Evolutionary conservation across 106 monocot species (phyloP), one percentile per base, ranked within the genome.

Genomic region (Posidonia australis): DNA sequence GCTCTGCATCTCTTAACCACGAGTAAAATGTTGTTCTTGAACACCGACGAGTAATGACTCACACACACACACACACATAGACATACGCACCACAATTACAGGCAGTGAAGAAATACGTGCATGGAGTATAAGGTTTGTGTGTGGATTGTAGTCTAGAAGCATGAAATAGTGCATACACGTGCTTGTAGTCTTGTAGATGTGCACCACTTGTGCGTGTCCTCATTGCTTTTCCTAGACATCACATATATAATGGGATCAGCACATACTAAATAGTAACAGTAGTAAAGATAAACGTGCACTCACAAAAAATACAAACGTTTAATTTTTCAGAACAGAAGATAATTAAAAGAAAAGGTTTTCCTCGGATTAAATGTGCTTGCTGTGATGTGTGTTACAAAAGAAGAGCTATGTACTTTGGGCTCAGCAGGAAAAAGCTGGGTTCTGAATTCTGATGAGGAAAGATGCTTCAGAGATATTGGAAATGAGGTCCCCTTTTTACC

Each of bases 391-490:
- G 56, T 27, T 56, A 24, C 26, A 60, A 32, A 25, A 55, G 54
- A 26, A 21, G 42, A 10, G 28, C 21, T 32, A 16, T 61, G 41
- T 43, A 61, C 26, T 64, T 64, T 36, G n/a, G n/a, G 31, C 17
- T 51, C 17, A 31, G 30, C 31, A 66, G 66, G 47, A 51, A 66
- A 51, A 66, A 31, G 48, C 51, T 66, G 51, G 46, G 23, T 42
- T 16, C 12, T 4, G 2, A 7, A 2, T 7, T 45, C 17, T 28
- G 65, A 51, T 27, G 51, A 36, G 49, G 44, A 51, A 32, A 66
- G 66, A 32, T 9, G 64, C 26, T 48, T 48, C 27, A 44, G 28
- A 66, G 25, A 51, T 51, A 66, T 29, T 28, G 51, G 29, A 52
- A 52, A 32, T 51, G 51, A 31, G 66, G 66, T 51, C 44, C 66